Evolutionary conservation across 768 basidiomycete species (phyloP).

Genomic region (Hemileccinum impolitum): DNA sequence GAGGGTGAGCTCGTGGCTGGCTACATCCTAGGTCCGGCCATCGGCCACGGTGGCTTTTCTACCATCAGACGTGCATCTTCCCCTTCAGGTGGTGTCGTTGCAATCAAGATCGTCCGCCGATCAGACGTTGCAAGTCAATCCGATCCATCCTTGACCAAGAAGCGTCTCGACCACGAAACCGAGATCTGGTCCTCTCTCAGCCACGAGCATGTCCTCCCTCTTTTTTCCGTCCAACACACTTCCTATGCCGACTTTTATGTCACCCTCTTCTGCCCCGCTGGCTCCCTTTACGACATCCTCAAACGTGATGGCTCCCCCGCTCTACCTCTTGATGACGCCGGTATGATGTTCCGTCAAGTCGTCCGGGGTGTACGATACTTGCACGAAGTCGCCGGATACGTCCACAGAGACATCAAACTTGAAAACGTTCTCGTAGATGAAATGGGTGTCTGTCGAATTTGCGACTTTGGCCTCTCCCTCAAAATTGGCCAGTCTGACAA

Average conservation of each 20-base stretch:
- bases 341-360: constrained; percentile 84
- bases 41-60: constrained; percentile 82
- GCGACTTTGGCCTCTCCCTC: constrained; percentile 81
- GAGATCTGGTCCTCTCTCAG: constrained; percentile 69
- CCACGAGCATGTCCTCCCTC: constrained; percentile 85
- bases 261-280: constrained; percentile 80
- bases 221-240: constrained; percentile 63
- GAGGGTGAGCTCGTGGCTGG: constrained; percentile 67
- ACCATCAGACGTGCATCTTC: constrained; percentile 69
- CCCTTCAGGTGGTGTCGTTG: constrained; percentile 63
- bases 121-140: constrained; percentile 52
- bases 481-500: constrained; percentile 52
- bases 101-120: constrained; percentile 79
- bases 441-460: constrained; percentile 79
- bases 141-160: constrained; percentile 45
- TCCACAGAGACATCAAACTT: constrained; percentile 95
- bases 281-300: constrained; percentile 81
- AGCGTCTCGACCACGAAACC: constrained; percentile 67
- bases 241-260: constrained; percentile 73
- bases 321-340: constrained; percentile 72
- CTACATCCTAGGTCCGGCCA: constrained; percentile 70
- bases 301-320: constrained; percentile 66
- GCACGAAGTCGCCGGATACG: constrained; percentile 70
- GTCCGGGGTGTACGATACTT: constrained; percentile 80
- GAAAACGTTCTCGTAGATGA: constrained; percentile 95